Base-by-base conservation (phyloP, 2,329 filamentous ascomycete genomes). In the Microcera coccophila region DNA sequence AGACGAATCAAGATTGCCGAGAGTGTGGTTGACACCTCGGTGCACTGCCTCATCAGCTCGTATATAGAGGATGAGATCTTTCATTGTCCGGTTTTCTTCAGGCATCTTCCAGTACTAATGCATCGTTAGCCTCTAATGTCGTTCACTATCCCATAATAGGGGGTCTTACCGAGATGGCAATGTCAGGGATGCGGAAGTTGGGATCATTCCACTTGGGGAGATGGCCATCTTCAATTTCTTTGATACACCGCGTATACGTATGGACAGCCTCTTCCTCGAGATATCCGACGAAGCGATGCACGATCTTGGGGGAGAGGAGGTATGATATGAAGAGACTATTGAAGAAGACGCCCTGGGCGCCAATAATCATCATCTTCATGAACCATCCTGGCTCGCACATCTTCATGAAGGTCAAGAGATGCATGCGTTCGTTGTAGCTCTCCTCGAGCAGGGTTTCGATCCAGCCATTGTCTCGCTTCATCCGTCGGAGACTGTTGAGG, bases 261-360 rank as follows among this genome's bases (percentile, higher is more conserved):
- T 95, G 79, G 2, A 97, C 91, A 8, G 93, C 93, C 67, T 98
- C 93, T 65, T 98, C 93, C 67, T 98, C 93, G 11, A 98, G 81
- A 58, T 97, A 97, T 2, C 90, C 93, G 40, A 97, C 90, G 65
- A 98, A 97, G 34, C 93, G 85, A 66, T 98, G 93, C 60, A 87
- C 91, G 50, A 88, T 91, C 48, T 84, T 82, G 5, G 93, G 91
- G 2, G 85, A 89, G 47, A 95, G 60, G 24, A 98, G 81, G 68
- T 97, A 97, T 36, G 85, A 78, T 49, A 95, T 47, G 75, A 98
- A 97, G 63, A 97, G 80, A 51, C 82, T 79, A 69, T 98, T 98
- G 78, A 95, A 96, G 75, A 95, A 97, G 56, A 97, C 87, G 29
- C 91, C 93, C 65, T 97, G 91, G 1, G 91, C 90, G 10, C 84